Evolutionary conservation across 257 asterid species (phyloP).

Genomic region (Jacaranda mimosifolia): DNA sequence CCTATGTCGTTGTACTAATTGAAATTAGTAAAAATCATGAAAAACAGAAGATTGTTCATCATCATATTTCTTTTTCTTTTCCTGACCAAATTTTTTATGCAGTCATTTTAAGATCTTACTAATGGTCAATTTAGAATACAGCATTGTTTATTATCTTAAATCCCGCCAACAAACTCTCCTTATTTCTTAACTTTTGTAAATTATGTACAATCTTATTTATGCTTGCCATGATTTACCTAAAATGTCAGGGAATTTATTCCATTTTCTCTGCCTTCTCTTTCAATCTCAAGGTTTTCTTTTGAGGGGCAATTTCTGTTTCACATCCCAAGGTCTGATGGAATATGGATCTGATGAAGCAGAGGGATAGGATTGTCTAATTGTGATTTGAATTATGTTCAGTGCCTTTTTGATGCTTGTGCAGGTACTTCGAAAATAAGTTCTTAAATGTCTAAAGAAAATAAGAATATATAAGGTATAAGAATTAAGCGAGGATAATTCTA

Average conservation of each 20-base stretch:
- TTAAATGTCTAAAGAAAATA: too few relatives aligned
- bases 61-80: not conserved
- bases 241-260: not conserved
- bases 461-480: too few relatives aligned
- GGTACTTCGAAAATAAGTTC: too few relatives aligned
- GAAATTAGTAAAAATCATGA: constrained; percentile 20
- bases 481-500: too few relatives aligned
- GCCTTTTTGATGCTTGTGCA: constrained; percentile 2
- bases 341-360: constrained; percentile 37
- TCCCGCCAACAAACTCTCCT: not conserved
- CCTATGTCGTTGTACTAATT: not conserved
- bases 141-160: not conserved
- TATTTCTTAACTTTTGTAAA: constrained; percentile 25
- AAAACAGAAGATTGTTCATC: constrained; percentile 11
- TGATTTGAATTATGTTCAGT: not conserved
- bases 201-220: not conserved
- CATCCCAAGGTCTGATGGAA: constrained; percentile 8
- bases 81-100: not conserved
- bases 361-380: constrained; percentile 14
- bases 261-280: constrained; percentile 21
- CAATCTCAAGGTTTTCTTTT: constrained; percentile 25
- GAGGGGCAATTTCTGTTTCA: constrained; percentile 16
- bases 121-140: constrained; percentile 21
- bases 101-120: not conserved
- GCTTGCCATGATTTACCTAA: too few relatives aligned